Conservation (phyloP, 768 basidiomycete genomes). For the Lactifluus rugatus region DNA sequence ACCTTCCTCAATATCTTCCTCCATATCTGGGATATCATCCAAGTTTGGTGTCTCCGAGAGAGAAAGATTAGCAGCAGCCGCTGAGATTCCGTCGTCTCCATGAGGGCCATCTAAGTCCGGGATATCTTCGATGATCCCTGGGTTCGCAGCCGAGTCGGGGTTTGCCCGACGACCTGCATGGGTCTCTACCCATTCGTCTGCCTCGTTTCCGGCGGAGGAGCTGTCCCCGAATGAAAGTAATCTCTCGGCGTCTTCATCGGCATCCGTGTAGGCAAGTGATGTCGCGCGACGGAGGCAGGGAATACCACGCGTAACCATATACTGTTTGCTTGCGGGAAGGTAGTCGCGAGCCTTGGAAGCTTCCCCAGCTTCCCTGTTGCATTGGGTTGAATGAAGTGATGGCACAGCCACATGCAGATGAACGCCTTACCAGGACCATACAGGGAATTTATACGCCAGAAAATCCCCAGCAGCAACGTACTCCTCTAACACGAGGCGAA, state of each 20-base stretch:
- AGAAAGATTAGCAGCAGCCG: slow-evolving; percentile 24
- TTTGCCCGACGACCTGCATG: slow-evolving; percentile 68
- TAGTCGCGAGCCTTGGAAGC: slow-evolving; percentile 78
- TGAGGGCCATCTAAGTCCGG: slow-evolving; percentile 68
- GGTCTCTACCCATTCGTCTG: slow-evolving; percentile 98
- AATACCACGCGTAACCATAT: slow-evolving; percentile 91
- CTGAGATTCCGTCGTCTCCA: slow-evolving; percentile 27
- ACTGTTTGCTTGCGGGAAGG: slow-evolving; percentile 93
- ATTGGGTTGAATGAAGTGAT: slow-evolving; percentile 1
- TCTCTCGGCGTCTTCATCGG: slow-evolving; percentile 93
- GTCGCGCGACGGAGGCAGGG: slow-evolving; percentile 92
- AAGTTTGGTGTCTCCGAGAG: slow-evolving; percentile 69
- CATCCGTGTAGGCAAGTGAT: slow-evolving; percentile 87
- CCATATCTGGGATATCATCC: slow-evolving; percentile 99
- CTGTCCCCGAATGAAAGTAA: slow-evolving; percentile 74
- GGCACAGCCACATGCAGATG: slow-evolving; percentile 1
- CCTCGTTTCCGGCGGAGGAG: slow-evolving; percentile 41
- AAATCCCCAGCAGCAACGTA: slow-evolving; percentile 98
- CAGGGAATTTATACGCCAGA: slow-evolving; percentile 94
- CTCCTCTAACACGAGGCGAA: slow-evolving; percentile 58
- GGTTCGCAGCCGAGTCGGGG: slow-evolving; percentile 44
- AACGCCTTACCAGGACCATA: slow-evolving; percentile 81
- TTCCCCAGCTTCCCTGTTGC: slow-evolving; percentile 84
- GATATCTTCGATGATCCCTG: slow-evolving; percentile 72
- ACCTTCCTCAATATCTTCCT: slow-evolving; percentile 80